Base-by-base conservation (phyloP, 345 rosid genomes). In the Excoecaria agallocha region DNA sequence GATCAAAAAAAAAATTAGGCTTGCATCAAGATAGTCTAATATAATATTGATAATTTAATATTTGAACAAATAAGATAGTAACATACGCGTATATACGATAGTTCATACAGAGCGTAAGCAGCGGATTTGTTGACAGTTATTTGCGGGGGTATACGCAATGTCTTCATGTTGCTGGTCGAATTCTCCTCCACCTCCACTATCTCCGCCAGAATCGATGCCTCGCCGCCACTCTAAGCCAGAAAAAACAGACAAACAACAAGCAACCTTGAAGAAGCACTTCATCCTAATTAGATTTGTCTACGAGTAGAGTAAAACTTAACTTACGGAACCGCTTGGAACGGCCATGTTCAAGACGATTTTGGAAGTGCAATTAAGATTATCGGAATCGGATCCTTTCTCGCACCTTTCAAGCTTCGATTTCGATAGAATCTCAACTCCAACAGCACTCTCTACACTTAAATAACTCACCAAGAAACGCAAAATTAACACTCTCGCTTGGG, bases 181-280 rank as follows among this genome's bases (percentile, higher is more conserved):
- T 93, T 95, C 85, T 93, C 93, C 90, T 95, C 98, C 17, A 91
- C 96, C 84, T 94, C 98, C 69, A 90, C 98, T 60, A 94, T 74
- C 81, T 92, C 97, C 15, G 97, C 97, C 25, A 94, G 88, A 1
- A 94, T 88, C 19, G 93, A 94, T 54, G 98, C 91, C 76, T 94
- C 98, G 65, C 92, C 86, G 15, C 98, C 98, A 60, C 91, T 91
- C 98, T 93, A 46, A 41, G 20, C 49, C 43, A 10, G 37, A 10
- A 41, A 48, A 17, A 35, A 17, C 19, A 9, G 41, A 60, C 43
- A 38, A 19, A 48, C 0, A 22, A 66, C 7, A 12, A 12, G n/a
- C 22, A 16, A 37, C 43, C 17, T 8, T 43, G 9, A 3, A 62
- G 39, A 48, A 37, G 19, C 15, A 39, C 57, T 61, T 3, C 49